Percentiles rank a stretch among this genome's conserved stretches.
phyloP scores from a whole-genome alignment of 2,329 filamentous ascomycete genomes.

The Trichoderma sp. region DNA sequence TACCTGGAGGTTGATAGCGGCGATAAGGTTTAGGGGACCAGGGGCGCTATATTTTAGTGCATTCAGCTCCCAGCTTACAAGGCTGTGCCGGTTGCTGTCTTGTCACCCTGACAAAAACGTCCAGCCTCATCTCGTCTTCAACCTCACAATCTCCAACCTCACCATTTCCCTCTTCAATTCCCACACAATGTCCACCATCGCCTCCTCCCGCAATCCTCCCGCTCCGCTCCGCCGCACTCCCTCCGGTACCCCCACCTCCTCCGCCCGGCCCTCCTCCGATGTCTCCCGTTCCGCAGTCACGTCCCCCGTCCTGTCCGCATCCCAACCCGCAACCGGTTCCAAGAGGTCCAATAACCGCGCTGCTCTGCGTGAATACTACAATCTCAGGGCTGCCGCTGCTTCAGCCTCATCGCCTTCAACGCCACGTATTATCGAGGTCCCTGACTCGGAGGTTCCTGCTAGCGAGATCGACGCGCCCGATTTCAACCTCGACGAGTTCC shows the following conservation, averaged over 20 bases:
- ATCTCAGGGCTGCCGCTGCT: constrained; percentile 57
- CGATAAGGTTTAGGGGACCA: not conserved
- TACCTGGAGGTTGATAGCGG: not conserved
- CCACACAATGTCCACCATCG: constrained; percentile 62
- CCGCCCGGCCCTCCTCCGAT: constrained; percentile 73
- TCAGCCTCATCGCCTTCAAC: constrained; percentile 34
- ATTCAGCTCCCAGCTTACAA: not conserved
- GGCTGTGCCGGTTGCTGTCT: not conserved
- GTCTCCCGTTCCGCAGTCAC: constrained; percentile 59
- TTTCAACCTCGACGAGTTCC: constrained; percentile 73
- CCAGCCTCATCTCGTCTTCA: not conserved
- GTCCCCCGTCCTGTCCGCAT: constrained; percentile 46
- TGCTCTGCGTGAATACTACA: constrained; percentile 93
- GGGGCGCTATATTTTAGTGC: constrained; percentile 26
- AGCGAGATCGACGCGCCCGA: constrained; percentile 72
- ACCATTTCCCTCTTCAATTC: constrained; percentile 40
- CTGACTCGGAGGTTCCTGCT: constrained; percentile 58
- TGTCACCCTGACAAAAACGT: not conserved
- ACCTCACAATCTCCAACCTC: constrained; percentile 41
- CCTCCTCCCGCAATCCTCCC: constrained; percentile 61
- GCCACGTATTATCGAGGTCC: constrained; percentile 48
- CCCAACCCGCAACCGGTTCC: constrained; percentile 37
- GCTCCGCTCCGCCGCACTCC: constrained; percentile 59
- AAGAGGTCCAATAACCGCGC: constrained; percentile 69
- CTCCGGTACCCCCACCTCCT: constrained; percentile 67